Percentiles rank a stretch among this genome's conserved stretches.
Conservation (phyloP, 1,284 basidiomycete species). For the Singerocomus inundabilis region DNA sequence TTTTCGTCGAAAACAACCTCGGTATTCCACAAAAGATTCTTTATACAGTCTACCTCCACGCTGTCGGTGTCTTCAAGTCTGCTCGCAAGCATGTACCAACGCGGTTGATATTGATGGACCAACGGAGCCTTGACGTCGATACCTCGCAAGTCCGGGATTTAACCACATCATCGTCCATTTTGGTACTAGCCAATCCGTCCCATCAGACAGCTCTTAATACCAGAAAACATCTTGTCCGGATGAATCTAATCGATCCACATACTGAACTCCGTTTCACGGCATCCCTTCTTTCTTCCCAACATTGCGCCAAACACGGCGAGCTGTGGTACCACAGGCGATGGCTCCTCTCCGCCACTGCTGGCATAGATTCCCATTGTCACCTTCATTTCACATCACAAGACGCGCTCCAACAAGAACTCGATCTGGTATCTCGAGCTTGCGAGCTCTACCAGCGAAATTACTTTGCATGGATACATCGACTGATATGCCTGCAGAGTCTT, state of each 20-base stretch:
- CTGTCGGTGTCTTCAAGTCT: constrained; percentile 38
- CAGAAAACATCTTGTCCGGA: constrained; percentile 50
- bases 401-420: constrained; percentile 44
- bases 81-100: constrained; percentile 7
- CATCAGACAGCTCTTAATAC: constrained; percentile 63
- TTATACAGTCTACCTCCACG: constrained; percentile 48
- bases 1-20: constrained; percentile 57
- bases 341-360: constrained; percentile 39
- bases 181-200: constrained; percentile 64
- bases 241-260: constrained; percentile 34
- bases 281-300: constrained; percentile 48
- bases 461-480: constrained; percentile 62
- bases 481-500: constrained; percentile 39
- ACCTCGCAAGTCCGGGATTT: constrained; percentile 9
- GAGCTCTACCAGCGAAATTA: constrained; percentile 66
- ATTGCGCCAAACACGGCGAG: constrained; percentile 59
- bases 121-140: constrained; percentile 1
- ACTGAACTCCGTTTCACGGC: constrained; percentile 49
- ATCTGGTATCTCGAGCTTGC: constrained; percentile 45
- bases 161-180: constrained; percentile 41
- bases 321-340: constrained; percentile 69
- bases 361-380: neutral
- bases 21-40: constrained; percentile 61
- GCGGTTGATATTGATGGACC: neutral
- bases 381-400: constrained; percentile 26